Conservation (phyloP, 805 yeast species). For the Wickerhamiella australiensis region DNA sequence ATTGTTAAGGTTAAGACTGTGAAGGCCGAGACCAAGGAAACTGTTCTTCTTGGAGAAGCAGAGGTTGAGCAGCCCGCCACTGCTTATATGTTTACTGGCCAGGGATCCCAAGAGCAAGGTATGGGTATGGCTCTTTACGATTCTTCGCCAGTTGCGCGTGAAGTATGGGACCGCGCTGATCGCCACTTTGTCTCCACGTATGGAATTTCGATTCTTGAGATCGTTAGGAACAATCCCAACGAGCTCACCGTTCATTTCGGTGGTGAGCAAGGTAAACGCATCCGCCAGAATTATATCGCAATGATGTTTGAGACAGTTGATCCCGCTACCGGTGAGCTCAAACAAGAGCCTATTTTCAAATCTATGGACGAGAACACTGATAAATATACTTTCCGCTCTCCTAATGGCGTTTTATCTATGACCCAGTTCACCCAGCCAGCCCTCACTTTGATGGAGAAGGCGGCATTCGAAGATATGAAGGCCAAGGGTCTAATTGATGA, state of each 20-base stretch:
- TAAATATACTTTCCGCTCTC: conserved; percentile 79
- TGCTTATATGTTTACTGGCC: conserved; percentile 96
- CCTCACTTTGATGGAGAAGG: conserved; percentile 97
- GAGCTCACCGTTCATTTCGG: conserved; percentile 94
- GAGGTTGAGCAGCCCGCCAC: conserved; percentile 98
- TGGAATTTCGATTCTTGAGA: conserved; percentile 93
- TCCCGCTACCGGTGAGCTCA: conserved; percentile 59
- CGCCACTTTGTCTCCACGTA: conserved; percentile 81
- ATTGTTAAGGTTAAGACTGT: conserved; percentile 82
- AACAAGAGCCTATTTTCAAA: conserved; percentile 91
- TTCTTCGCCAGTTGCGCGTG: conserved; percentile 79
- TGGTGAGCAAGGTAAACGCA: conserved; percentile 92
- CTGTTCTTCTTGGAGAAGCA: conserved; percentile 87
- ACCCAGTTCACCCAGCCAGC: conserved; percentile 99
- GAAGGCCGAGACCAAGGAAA: conserved; percentile 64
- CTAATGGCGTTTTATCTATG: conserved; percentile 90
- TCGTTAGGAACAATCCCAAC: conserved; percentile 90
- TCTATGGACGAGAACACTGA: conserved; percentile 70
- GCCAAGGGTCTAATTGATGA: conserved; percentile 89
- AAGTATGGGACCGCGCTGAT: conserved; percentile 98
- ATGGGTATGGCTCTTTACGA: conserved; percentile 99
- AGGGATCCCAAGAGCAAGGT: conserved; percentile 99
- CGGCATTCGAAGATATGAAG: conserved; percentile 95
- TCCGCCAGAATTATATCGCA: conserved; percentile 84
- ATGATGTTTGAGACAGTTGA: conserved; percentile 96